Base-by-base conservation (phyloP, 1,284 basidiomycete genomes). In the Dichomitus squalens region DNA sequence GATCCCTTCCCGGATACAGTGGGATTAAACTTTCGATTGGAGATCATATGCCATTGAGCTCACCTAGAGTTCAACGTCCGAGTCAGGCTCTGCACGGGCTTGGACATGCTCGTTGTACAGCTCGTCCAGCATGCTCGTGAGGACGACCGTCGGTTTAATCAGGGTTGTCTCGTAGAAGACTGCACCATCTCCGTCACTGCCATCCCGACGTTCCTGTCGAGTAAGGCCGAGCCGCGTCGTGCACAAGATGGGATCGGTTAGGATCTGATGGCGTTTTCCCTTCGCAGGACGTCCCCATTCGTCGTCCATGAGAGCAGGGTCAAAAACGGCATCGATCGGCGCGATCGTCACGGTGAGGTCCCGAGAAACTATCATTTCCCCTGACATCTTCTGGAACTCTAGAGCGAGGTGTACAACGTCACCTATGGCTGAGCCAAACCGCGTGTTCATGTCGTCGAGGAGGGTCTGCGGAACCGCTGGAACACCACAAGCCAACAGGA, bases 291-390 rank as follows among this genome's bases (percentile, higher is more conserved):
- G 18, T 20, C n/a, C 21, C 40, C 40, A 3, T 5, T 25, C 21
- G 40, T 23, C 4, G 7, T 41, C 23, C 82, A 86, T 82, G 34
- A 56, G 66, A 2, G 52, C 53, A 0, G 61, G 56, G 44, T 79
- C 70, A 52, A 78, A 85, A 23, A 0, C 72, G 66, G 23, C 76
- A 76, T 1, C 75, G 72, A 0, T 66, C 59, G n/a, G n/a, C n/a
- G 75, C 71, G 38, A 76, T 3, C 39, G 59, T 14, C 18, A 46
- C 34, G 40, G 81, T 57, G 58, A 58, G 18, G 21, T 63, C 83
- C 39, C 76, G 77, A 0, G 79, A 82, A 0, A 79, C 78, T 31
- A 85, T 72, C 20, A 78, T 77, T 63, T 84, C 81, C 1, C 82
- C 82, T 25, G 83, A 75, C 7, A 75, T 77, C 62, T 74, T 76